Conservation (phyloP, 768 basidiomycete genomes). For the Suillus variegatus region DNA sequence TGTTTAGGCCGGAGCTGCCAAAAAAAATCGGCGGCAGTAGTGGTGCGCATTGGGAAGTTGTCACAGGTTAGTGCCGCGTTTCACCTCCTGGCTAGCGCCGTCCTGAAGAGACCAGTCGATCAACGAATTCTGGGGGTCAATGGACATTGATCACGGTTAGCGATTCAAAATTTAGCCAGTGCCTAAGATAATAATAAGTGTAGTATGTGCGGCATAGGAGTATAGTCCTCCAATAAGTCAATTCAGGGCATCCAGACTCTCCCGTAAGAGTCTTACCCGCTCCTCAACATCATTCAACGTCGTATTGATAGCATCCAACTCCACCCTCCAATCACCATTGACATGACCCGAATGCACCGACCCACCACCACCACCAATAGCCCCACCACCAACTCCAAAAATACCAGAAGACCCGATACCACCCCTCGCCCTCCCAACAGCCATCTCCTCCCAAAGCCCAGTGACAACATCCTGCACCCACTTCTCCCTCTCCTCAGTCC, state of each 20-base stretch:
- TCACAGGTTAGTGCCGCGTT: too few species aligned
- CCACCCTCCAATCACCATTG: constrained; percentile 42
- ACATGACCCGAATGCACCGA: constrained; percentile 22
- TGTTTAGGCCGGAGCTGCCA: too few species aligned
- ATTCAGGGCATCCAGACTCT: constrained; percentile 38
- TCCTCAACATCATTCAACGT: constrained; percentile 62
- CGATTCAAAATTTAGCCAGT: background rate
- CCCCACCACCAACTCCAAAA: background rate
- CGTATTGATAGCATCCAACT: constrained; percentile 47
- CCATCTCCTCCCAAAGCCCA: constrained; percentile 72
- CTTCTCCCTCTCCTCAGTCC: constrained; percentile 68
- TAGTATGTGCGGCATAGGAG: background rate
- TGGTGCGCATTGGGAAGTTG: too few species aligned
- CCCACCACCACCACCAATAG: background rate
- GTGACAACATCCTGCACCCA: constrained; percentile 75
- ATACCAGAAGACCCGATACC: constrained; percentile 5
- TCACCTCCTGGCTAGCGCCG: too few species aligned
- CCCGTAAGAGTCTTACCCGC: constrained; percentile 49
- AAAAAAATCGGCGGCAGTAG: too few species aligned
- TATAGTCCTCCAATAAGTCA: constrained; percentile 14
- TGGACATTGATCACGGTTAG: background rate
- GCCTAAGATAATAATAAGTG: background rate
- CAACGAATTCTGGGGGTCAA: too few species aligned
- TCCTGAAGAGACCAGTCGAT: too few species aligned
- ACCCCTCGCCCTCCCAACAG: constrained; percentile 40